Base-by-base conservation (phyloP, 2,329 filamentous ascomycete species). In the Magnaporthiopsis poae region DNA sequence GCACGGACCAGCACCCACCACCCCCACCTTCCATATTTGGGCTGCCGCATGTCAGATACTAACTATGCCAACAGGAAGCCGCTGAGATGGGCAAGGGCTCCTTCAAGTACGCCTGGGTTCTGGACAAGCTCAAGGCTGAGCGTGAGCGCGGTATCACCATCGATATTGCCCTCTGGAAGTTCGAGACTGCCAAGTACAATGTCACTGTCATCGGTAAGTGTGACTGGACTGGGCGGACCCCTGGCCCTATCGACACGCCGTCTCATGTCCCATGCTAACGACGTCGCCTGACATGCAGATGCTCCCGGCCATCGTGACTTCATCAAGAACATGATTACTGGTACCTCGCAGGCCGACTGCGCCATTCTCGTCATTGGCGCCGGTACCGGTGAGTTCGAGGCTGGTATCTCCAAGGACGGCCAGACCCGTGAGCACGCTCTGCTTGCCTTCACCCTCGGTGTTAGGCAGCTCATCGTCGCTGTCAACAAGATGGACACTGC, bases 271-370 rank as follows among this genome's bases (percentile, higher is more conserved):
- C 35, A 27, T 39, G 62, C 62, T 63, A 39, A 63, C n/a, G 27
- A 52, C 3, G 31, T 39, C 25, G n/a, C 12, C 33, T 35, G 18
- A 25, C n/a, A 8, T 21, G 12, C 74, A 90, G 91, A 99, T 80
- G 95, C 95, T 82, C 95, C 95, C 79, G 95, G 95, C 85, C 95
- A 99, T 86, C 94, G 95, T 95, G 95, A 99, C 81, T 99, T 98
- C 89, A 98, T 99, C 92, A 99, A 99, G 94, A 99, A 98, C 93
- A 99, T 99, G 95, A 99, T 99, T 84, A 98, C 95, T 90, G 95
- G 95, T 93, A 98, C 95, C 80, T 99, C 95, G 83, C 95, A 98
- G 90, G 95, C 95, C 77, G 95, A 99, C 81, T 98, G 95, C 86
- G 95, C 95, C 79, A 92, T 99, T 82, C 93, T 99, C 87, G 98